A percentile compares a stretch with the other conserved stretches of the same genome.
Evolutionary conservation across 2,329 filamentous ascomycete species (phyloP).

Genomic region (Pochonia chlamydosporia): DNA sequence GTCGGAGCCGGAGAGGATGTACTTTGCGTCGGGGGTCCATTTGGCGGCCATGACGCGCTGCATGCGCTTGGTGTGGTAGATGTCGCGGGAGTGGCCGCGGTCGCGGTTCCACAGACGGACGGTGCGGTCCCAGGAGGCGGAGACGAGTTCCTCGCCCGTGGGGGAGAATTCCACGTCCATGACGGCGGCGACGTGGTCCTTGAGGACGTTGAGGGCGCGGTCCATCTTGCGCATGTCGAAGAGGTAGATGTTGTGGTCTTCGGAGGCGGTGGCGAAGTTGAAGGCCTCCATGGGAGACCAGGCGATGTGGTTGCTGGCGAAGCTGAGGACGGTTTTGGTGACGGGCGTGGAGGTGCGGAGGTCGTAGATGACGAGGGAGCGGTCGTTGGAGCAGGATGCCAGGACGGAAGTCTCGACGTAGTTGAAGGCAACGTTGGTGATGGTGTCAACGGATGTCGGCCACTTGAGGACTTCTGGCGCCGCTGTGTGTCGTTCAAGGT

Average conservation of each 20-base stretch:
- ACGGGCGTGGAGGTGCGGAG: slow-evolving; percentile 80
- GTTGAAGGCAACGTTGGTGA: slow-evolving; percentile 85
- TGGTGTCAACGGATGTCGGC: slow-evolving; percentile 86
- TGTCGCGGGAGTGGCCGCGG: slow-evolving; percentile 78
- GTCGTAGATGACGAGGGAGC: slow-evolving; percentile 86
- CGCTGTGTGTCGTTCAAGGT: slow-evolving; percentile 72
- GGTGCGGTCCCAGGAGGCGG: slow-evolving; percentile 79
- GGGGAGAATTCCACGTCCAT: slow-evolving; percentile 97
- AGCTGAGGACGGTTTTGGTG: slow-evolving; percentile 71
- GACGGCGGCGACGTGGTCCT: slow-evolving; percentile 83
- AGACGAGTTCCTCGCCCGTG: slow-evolving; percentile 89
- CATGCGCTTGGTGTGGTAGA: slow-evolving; percentile 98
- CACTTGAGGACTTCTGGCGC: slow-evolving; percentile 79
- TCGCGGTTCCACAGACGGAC: slow-evolving; percentile 79
- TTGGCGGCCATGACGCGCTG: slow-evolving; percentile 82
- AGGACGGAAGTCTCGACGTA: slow-evolving; percentile 89
- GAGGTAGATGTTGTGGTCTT: slow-evolving; percentile 83
- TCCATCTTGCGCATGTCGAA: slow-evolving; percentile 94
- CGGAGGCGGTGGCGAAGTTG: slow-evolving; percentile 87
- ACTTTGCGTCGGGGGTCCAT: slow-evolving; percentile 86
- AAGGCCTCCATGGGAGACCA: slow-evolving; percentile 98
- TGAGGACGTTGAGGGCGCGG: slow-evolving; percentile 81
- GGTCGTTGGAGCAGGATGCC: slow-evolving; percentile 77
- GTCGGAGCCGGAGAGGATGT: slow-evolving; percentile 84
- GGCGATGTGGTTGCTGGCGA: slow-evolving; percentile 75